These are phyloP conservation scores for Piedraia hortae DNA, from an alignment of 2,329 filamentous ascomycete species.

Conservation along the genomic window DNA sequence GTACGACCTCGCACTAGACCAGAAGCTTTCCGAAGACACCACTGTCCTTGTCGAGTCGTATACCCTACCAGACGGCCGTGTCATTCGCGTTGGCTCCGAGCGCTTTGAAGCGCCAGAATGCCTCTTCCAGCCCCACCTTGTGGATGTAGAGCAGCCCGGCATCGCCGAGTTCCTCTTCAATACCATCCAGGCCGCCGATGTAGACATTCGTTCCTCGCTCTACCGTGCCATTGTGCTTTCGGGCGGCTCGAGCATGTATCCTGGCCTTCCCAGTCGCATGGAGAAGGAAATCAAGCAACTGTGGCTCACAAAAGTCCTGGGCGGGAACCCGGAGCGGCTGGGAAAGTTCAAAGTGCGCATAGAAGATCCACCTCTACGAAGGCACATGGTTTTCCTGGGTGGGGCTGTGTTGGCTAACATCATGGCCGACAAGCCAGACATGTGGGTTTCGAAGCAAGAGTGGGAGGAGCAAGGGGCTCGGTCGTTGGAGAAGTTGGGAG, in stretches of 20 bases:
- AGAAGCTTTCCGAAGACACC: constrained; percentile 86
- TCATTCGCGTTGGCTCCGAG: constrained; percentile 88
- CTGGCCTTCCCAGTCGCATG: constrained; percentile 70
- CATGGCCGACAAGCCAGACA: constrained; percentile 94
- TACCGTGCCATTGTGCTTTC: constrained; percentile 96
- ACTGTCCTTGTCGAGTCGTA: constrained; percentile 94
- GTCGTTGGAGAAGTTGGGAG: constrained; percentile 74
- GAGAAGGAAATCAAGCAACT: constrained; percentile 98
- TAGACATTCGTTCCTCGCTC: constrained; percentile 75
- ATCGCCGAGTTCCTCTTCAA: constrained; percentile 97
- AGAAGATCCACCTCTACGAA: constrained; percentile 80
- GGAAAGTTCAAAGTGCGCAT: constrained; percentile 99
- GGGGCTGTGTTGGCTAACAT: constrained; percentile 93
- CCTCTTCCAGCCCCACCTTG: constrained; percentile 90
- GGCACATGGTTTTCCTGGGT: constrained; percentile 98
- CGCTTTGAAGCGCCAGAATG: constrained; percentile 95
- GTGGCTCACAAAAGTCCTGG: constrained; percentile 77
- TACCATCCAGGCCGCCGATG: constrained; percentile 85
- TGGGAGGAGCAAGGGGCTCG: constrained; percentile 81
- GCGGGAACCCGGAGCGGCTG: constrained; percentile 74
- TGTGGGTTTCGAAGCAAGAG: constrained; percentile 96
- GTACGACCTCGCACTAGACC: constrained; percentile 89
- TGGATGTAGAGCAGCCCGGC: constrained; percentile 89
- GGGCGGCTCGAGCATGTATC: constrained; percentile 97
- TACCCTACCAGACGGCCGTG: constrained; percentile 82